Percentiles rank a stretch among this genome's conserved stretches.
phyloP scores from a whole-genome alignment of 768 basidiomycete species.

The Pilatotrama ljubarskyi region DNA sequence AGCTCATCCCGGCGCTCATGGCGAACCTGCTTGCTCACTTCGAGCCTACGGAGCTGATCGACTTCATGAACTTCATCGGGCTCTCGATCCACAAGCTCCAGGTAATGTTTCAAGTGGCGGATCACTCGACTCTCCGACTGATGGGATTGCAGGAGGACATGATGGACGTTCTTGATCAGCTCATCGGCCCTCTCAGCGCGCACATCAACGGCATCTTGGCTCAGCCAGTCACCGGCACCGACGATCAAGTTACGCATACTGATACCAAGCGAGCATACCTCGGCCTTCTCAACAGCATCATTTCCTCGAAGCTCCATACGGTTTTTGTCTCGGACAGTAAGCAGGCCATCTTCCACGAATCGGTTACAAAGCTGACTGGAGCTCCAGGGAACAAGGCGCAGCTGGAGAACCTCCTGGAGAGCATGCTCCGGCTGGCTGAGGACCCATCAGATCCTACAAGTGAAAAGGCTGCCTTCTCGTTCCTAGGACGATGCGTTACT shows the following conservation, averaged over 20 bases:
- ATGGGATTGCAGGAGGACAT: slow-evolving; percentile 63
- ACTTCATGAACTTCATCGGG: slow-evolving; percentile 95
- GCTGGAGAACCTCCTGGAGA: slow-evolving; percentile 76
- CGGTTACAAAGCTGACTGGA: neutral
- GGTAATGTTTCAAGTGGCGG: slow-evolving; percentile 42
- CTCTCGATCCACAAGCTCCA: slow-evolving; percentile 89
- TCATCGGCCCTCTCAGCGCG: slow-evolving; percentile 81
- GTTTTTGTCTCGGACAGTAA: slow-evolving; percentile 88
- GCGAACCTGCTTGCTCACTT: slow-evolving; percentile 87
- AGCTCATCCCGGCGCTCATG: slow-evolving; percentile 88
- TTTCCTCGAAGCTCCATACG: slow-evolving; percentile 76
- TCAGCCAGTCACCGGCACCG: slow-evolving; percentile 84
- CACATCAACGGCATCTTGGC: slow-evolving; percentile 80
- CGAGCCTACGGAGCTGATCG: slow-evolving; percentile 88
- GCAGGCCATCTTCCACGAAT: slow-evolving; percentile 28
- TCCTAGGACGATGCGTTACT: slow-evolving; percentile 68
- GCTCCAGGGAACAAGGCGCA: slow-evolving; percentile 56
- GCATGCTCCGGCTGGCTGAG: slow-evolving; percentile 68
- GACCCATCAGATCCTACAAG: slow-evolving; percentile 74
- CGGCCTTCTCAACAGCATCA: slow-evolving; percentile 73
- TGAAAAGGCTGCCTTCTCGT: slow-evolving; percentile 78
- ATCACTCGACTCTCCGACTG: neutral
- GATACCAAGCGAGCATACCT: slow-evolving; percentile 92
- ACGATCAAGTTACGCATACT: slow-evolving; percentile 74
- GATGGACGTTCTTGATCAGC: slow-evolving; percentile 85